Percentiles rank a stretch among this genome's conserved stretches.
Conservation (phyloP, 2,329 filamentous ascomycete genomes). For the Penicillium corylophilum region DNA sequence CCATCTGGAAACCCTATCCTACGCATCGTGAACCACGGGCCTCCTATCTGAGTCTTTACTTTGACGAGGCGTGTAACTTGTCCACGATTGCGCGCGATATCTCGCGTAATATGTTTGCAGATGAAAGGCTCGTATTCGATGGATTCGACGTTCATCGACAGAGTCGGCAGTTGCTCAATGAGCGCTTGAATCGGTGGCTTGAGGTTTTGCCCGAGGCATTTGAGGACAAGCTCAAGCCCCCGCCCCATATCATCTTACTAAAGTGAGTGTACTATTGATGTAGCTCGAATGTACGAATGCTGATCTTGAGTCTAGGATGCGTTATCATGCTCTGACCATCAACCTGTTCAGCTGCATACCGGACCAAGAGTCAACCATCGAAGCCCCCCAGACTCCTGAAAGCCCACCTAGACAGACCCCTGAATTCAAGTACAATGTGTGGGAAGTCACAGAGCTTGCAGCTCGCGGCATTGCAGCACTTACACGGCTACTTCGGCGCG, state of each 20-base stretch:
- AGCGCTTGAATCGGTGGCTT: conserved; percentile 32
- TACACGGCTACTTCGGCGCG: conserved; percentile 30
- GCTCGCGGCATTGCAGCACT: conserved; percentile 33
- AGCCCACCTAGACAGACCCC: conserved; percentile 24
- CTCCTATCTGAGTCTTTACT: conserved; percentile 31
- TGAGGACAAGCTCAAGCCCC: conserved; percentile 20
- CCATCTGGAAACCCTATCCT: conserved; percentile 34
- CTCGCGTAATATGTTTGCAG: conserved; percentile 32
- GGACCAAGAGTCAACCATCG: conserved; percentile 18
- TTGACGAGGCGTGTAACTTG: conserved; percentile 35
- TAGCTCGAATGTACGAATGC: background rate
- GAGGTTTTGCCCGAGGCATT: conserved; percentile 30
- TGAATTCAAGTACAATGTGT: conserved; percentile 19
- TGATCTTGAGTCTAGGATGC: conserved; percentile 28
- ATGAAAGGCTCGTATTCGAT: conserved; percentile 7
- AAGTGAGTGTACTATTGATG: conserved; percentile 16
- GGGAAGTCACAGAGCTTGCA: conserved; percentile 27
- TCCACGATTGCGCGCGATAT: conserved; percentile 38
- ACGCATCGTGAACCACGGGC: conserved; percentile 29
- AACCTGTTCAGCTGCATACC: conserved; percentile 35
- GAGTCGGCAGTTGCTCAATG: conserved; percentile 31
- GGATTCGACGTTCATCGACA: conserved; percentile 12
- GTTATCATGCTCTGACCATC: conserved; percentile 36
- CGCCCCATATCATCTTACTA: conserved; percentile 37
- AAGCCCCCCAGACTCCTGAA: conserved; percentile 30